phyloP scores from a whole-genome alignment of 441 rosid genomes.

The Isatis lusitanica region DNA sequence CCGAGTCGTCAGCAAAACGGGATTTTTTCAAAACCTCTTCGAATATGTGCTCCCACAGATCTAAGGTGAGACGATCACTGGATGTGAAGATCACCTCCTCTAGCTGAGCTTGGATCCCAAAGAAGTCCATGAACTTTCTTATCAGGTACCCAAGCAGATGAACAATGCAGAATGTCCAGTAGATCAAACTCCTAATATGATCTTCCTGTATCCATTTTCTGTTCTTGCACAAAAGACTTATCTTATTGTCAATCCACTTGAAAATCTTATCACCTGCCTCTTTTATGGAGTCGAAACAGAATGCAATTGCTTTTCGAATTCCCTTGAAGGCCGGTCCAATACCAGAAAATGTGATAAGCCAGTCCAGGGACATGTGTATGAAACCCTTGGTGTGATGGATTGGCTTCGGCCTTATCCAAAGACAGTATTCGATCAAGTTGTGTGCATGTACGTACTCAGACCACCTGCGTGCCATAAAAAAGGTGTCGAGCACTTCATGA shows the following conservation, averaged over 20 bases:
- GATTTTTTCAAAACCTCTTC: slow-evolving; percentile 40
- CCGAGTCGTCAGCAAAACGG: slow-evolving; percentile 38
- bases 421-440: slow-evolving; percentile 46
- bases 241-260: background rate
- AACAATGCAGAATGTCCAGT: background rate
- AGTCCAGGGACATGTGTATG: background rate
- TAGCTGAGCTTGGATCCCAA: slow-evolving; percentile 45
- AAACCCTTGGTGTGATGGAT: slow-evolving; percentile 37
- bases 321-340: background rate
- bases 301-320: background rate
- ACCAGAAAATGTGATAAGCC: background rate
- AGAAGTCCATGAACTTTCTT: background rate
- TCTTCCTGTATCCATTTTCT: no score
- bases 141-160: background rate
- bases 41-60: slow-evolving; percentile 53
- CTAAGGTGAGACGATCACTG: slow-evolving; percentile 34
- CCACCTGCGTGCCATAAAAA: slow-evolving; percentile 43
- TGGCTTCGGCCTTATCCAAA: slow-evolving; percentile 16
- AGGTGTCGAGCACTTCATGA: background rate
- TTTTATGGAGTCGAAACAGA: background rate
- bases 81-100: slow-evolving; percentile 35
- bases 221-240: slow-evolving; percentile 1
- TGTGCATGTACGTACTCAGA: slow-evolving; percentile 40
- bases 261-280: background rate
- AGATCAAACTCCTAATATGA: background rate